Evolutionary conservation across 2,329 filamentous ascomycete species (phyloP).

Genomic region (Trichoderma semiorbis): DNA sequence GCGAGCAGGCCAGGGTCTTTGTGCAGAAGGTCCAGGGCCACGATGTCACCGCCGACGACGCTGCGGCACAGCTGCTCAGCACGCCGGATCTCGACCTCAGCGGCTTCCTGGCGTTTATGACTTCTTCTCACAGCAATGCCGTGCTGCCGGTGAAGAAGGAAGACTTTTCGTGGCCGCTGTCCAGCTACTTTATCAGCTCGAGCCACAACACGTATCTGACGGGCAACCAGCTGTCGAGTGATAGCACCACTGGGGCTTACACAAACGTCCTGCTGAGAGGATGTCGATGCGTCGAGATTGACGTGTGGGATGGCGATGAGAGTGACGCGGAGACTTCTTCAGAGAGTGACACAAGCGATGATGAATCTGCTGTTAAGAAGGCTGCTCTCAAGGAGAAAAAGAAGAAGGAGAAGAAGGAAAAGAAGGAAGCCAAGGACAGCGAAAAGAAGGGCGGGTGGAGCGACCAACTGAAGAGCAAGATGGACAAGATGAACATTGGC

Average conservation of each 20-base stretch:
- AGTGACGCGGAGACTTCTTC: conserved; percentile 62
- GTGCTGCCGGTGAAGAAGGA: conserved; percentile 39
- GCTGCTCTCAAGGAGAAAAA: conserved; percentile 20
- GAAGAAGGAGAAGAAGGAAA: conserved; percentile 46
- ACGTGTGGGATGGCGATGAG: conserved; percentile 90
- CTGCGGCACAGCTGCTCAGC: conserved; percentile 27
- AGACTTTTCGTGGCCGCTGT: conserved; percentile 71
- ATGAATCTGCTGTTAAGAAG: conserved; percentile 34
- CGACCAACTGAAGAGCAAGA: conserved; percentile 60
- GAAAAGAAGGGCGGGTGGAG: conserved; percentile 49
- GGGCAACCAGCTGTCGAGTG: conserved; percentile 81
- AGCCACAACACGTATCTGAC: conserved; percentile 94
- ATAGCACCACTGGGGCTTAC: conserved; percentile 84
- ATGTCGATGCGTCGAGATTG: conserved; percentile 88
- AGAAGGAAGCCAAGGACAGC: conserved; percentile 42
- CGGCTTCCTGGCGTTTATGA: conserved; percentile 55
- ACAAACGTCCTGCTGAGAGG: conserved; percentile 78
- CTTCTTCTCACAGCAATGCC: conserved; percentile 44
- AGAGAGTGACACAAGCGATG: conserved; percentile 48
- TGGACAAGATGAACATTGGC: conserved; percentile 48
- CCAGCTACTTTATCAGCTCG: conserved; percentile 90
- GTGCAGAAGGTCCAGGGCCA: conserved; percentile 46
- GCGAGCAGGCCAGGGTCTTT: conserved; percentile 45
- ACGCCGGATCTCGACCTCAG: conserved; percentile 42
- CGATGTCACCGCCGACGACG: conserved; percentile 28